phyloP scores from a whole-genome alignment of 2,329 filamentous ascomycete genomes.

The Grosmannia penicillata region DNA sequence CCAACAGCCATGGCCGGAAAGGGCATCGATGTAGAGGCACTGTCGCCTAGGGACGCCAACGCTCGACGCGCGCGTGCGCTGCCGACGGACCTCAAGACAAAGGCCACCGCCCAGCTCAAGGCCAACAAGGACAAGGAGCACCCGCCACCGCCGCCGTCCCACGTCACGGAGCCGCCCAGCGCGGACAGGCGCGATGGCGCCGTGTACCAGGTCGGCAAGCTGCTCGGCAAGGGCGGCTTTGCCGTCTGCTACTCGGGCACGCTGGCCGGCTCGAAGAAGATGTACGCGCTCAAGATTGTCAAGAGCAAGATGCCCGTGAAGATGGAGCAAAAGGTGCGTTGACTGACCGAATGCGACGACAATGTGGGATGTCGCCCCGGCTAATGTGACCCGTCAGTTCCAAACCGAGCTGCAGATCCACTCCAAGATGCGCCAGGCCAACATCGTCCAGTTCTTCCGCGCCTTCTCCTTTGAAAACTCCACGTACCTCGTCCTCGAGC shows the following conservation, averaged over 20 bases:
- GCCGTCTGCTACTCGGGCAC: conserved; percentile 67
- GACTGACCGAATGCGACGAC: too few species aligned
- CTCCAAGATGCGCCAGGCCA: conserved; percentile 91
- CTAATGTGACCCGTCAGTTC: too few species aligned
- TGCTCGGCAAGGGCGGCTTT: conserved; percentile 70
- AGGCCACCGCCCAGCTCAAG: conserved; percentile 36
- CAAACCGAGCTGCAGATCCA: conserved; percentile 90
- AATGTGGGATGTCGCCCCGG: too few species aligned
- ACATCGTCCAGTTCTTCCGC: conserved; percentile 89
- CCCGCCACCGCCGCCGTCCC: conserved; percentile 45
- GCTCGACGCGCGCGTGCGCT: conserved; percentile 33
- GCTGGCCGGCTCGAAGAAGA: conserved; percentile 48
- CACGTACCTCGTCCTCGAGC: conserved; percentile 86
- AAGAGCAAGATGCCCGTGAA: conserved; percentile 70
- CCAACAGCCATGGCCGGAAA: conserved; percentile 26
- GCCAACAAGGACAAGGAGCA: conserved; percentile 51
- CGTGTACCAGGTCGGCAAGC: conserved; percentile 57
- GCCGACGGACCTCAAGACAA: conserved; percentile 35
- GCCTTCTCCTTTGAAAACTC: conserved; percentile 81
- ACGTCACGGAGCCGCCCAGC: conserved; percentile 49
- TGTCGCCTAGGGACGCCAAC: conserved; percentile 51
- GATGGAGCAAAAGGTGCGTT: conserved; percentile 64
- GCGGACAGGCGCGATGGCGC: conserved; percentile 54
- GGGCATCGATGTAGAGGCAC: conserved; percentile 44
- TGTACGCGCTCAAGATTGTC: conserved; percentile 69